Evolutionary conservation across 495 filamentous ascomycete species (phyloP).

Genomic region (Tuber melanosporum): DNA sequence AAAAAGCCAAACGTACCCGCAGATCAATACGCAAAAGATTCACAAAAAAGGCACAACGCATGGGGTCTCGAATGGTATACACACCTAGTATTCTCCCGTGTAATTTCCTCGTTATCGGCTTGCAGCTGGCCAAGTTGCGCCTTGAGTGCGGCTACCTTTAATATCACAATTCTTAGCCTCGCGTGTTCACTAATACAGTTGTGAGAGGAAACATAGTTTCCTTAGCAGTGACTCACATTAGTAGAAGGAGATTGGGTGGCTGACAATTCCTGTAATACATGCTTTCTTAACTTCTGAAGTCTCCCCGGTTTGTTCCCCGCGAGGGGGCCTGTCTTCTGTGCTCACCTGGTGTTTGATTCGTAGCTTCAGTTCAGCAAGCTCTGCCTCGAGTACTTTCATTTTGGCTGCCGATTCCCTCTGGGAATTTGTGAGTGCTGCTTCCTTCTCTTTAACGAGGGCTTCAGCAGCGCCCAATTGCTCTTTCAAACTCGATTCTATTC

Average conservation of each 20-base stretch:
- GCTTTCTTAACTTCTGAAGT: constrained; percentile 33
- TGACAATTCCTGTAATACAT: constrained; percentile 39
- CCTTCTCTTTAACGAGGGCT: constrained; percentile 29
- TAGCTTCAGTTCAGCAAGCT: constrained; percentile 61
- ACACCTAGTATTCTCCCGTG: constrained; percentile 35
- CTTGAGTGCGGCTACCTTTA: constrained; percentile 28
- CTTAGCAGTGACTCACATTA: constrained; percentile 37
- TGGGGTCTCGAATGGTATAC: constrained; percentile 31
- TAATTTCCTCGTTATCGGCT: constrained; percentile 28
- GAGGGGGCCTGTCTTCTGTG: constrained; percentile 49
- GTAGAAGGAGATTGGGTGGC: constrained; percentile 31
- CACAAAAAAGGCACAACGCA: constrained; percentile 33
- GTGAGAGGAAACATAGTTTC: constrained; percentile 14
- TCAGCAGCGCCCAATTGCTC: constrained; percentile 33
- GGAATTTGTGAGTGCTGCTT: constrained; percentile 23
- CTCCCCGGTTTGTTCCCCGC: constrained; percentile 22
- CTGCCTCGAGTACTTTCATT: constrained; percentile 36
- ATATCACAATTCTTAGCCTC: constrained; percentile 23
- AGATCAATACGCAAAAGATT: constrained; percentile 12
- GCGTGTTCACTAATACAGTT: constrained; percentile 10
- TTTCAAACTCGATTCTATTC: constrained; percentile 21
- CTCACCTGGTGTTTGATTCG: constrained; percentile 56
- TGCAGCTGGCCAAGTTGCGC: constrained; percentile 28
- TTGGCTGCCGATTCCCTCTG: constrained; percentile 28
- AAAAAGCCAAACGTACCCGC: constrained; percentile 36